phyloP scores from a whole-genome alignment of 352 stramenopile genomes.

The Globisporangium splendens region DNA sequence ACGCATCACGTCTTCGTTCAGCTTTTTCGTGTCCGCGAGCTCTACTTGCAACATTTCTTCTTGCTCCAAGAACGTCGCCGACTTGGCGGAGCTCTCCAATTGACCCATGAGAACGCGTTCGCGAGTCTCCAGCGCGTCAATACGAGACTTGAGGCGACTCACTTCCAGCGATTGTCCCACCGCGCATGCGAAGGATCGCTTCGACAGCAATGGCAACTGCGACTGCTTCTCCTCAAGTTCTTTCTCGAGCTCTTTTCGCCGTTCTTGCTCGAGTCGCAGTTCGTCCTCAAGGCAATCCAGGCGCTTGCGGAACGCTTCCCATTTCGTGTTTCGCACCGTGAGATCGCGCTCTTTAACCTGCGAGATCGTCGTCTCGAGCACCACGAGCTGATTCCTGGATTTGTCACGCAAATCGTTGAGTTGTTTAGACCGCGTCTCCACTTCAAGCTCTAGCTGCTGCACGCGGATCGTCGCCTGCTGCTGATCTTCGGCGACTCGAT shows the following conservation, averaged over 20 bases:
- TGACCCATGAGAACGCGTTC: constrained; percentile 62
- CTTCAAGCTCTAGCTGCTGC: constrained; percentile 55
- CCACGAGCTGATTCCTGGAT: constrained; percentile 28
- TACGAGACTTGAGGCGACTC: constrained; percentile 38
- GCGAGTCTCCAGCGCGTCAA: constrained; percentile 69
- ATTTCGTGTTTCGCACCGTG: constrained; percentile 55
- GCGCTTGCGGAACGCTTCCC: constrained; percentile 68
- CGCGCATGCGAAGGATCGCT: constrained; percentile 11
- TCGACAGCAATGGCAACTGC: constrained; percentile 23
- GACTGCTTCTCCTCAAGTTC: constrained; percentile 52
- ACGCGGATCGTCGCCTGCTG: constrained; percentile 49
- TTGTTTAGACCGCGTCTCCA: constrained; percentile 40
- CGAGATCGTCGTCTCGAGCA: constrained; percentile 41
- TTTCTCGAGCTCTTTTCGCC: constrained; percentile 54
- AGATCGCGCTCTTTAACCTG: constrained; percentile 59
- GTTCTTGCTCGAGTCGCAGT: constrained; percentile 46
- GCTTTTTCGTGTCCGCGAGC: constrained; percentile 29
- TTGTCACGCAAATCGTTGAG: constrained; percentile 32
- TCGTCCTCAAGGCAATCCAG: constrained; percentile 66
- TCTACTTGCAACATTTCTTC: constrained; percentile 21
- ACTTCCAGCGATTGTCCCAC: constrained; percentile 29
- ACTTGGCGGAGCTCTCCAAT: constrained; percentile 32
- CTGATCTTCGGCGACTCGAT: constrained; percentile 42
- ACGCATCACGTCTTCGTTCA: constrained; percentile 46
- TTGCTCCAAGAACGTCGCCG: constrained; percentile 23